Percentiles rank a stretch among this genome's conserved stretches.
phyloP scores from a whole-genome alignment of 2,329 filamentous ascomycete species.

The Pochonia chlamydosporia region DNA sequence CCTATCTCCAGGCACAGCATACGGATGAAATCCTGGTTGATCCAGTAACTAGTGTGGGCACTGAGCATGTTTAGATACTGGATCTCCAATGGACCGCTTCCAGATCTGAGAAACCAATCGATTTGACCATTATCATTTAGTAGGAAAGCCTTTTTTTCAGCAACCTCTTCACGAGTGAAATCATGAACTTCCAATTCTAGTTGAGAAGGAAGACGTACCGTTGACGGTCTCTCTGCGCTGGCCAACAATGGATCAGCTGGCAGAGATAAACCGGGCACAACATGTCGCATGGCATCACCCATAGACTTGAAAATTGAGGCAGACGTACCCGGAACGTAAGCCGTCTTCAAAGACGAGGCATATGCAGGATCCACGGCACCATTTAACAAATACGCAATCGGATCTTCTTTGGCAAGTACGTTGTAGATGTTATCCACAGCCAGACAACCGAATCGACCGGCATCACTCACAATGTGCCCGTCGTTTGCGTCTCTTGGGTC shows the following conservation, averaged over 20 bases:
- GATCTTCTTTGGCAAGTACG: constrained; percentile 63
- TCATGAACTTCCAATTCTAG: constrained; percentile 95
- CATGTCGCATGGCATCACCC: constrained; percentile 54
- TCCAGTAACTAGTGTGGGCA: constrained; percentile 94
- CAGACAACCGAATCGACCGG: constrained; percentile 79
- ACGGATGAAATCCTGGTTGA: constrained; percentile 77
- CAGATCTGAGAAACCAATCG: constrained; percentile 80
- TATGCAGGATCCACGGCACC: constrained; percentile 81
- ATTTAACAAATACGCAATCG: constrained; percentile 89
- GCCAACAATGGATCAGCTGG: constrained; percentile 21
- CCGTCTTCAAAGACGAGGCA: constrained; percentile 67
- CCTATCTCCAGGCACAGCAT: constrained; percentile 87
- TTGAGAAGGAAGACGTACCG: constrained; percentile 50
- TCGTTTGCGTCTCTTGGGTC: constrained; percentile 55
- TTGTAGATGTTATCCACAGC: constrained; percentile 97
- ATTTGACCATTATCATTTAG: constrained; percentile 97
- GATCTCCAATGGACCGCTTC: constrained; percentile 82
- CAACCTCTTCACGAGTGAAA: constrained; percentile 86
- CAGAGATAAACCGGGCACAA: constrained; percentile 48
- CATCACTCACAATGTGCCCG: constrained; percentile 64
- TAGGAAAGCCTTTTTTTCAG: constrained; percentile 79
- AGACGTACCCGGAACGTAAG: constrained; percentile 70
- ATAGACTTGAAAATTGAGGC: constrained; percentile 61
- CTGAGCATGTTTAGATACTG: constrained; percentile 97
- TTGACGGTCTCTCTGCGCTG: constrained; percentile 29